These are phyloP conservation scores for Trifolium dubium DNA, from an alignment of 306 rosid genomes.

Conservation along the genomic window DNA sequence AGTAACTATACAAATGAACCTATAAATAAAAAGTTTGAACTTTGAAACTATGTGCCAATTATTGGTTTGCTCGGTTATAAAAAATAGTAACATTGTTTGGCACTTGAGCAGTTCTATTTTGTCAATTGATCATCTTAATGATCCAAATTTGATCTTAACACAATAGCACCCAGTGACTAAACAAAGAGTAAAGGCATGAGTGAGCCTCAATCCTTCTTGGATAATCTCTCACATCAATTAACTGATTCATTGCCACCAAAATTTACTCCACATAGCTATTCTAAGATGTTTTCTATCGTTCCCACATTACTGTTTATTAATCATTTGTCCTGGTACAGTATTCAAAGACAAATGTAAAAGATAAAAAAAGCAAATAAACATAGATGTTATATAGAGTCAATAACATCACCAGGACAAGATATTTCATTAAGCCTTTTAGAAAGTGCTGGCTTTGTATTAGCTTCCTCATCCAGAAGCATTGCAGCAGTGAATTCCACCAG, in stretches of 20 bases:
- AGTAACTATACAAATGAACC: constrained; percentile 19
- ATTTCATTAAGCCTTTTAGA: constrained; percentile 73
- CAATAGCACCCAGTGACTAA: constrained; percentile 11
- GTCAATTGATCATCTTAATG: constrained; percentile 8
- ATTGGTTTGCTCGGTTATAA: neutral
- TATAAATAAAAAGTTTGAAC: neutral
- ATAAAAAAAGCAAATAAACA: constrained; percentile 21
- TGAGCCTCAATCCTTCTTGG: constrained; percentile 26
- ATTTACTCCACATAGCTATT: constrained; percentile 6
- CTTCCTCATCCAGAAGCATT: constrained; percentile 69
- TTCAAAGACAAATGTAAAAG: constrained; percentile 4
- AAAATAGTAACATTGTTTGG: constrained; percentile 1
- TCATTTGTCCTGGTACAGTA: constrained; percentile 7
- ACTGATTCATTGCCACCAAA: constrained; percentile 17
- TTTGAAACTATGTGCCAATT: neutral
- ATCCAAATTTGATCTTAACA: constrained; percentile 28
- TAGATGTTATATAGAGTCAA: constrained; percentile 34
- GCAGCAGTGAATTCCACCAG: constrained; percentile 85
- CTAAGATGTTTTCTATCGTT: constrained; percentile 18
- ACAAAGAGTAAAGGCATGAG: neutral
- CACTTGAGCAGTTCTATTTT: constrained; percentile 5
- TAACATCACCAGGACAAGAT: constrained; percentile 80
- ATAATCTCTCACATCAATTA: constrained; percentile 22
- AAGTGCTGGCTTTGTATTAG: constrained; percentile 64
- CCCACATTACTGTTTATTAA: neutral